These are phyloP conservation scores for Castanea mollissima DNA, from an alignment of 306 rosid species.

Conservation along the genomic window DNA sequence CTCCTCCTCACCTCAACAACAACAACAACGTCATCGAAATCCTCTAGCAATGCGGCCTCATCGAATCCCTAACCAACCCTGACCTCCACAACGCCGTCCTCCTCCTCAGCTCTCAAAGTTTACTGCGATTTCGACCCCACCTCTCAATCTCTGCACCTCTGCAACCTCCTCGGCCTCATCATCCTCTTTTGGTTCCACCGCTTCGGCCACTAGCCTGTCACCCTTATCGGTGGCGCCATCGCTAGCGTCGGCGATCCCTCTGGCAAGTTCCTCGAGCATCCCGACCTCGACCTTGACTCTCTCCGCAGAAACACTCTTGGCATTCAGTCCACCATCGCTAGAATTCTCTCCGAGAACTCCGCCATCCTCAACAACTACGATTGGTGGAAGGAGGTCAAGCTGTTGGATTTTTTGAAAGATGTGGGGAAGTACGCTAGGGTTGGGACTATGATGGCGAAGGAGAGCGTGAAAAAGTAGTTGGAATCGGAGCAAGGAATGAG, in stretches of 20 bases:
- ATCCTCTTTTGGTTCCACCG: slow-evolving; percentile 91
- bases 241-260: slow-evolving; percentile 75
- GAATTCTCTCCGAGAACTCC: slow-evolving; percentile 27
- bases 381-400: slow-evolving; percentile 37
- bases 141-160: slow-evolving; percentile 77
- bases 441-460: too few species aligned
- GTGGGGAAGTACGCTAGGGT: too few species aligned
- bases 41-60: too few species aligned
- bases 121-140: slow-evolving; percentile 95
- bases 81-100: slow-evolving; percentile 34
- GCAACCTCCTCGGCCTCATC: slow-evolving; percentile 77
- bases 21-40: too few species aligned
- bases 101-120: slow-evolving; percentile 53
- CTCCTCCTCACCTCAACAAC: too few species aligned
- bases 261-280: slow-evolving; percentile 78
- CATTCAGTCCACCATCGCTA: slow-evolving; percentile 35
- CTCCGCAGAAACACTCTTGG: slow-evolving; percentile 39
- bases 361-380: slow-evolving; percentile 67
- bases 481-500: too few species aligned
- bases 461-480: too few species aligned
- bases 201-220: slow-evolving; percentile 65
- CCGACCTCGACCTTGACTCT: slow-evolving; percentile 47
- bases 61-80: not conserved
- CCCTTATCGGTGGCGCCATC: slow-evolving; percentile 28
- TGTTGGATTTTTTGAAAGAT: too few species aligned